These are phyloP conservation scores for Alternaria triticina DNA, from an alignment of 2,329 filamentous ascomycete genomes.

Conservation along the genomic window DNA sequence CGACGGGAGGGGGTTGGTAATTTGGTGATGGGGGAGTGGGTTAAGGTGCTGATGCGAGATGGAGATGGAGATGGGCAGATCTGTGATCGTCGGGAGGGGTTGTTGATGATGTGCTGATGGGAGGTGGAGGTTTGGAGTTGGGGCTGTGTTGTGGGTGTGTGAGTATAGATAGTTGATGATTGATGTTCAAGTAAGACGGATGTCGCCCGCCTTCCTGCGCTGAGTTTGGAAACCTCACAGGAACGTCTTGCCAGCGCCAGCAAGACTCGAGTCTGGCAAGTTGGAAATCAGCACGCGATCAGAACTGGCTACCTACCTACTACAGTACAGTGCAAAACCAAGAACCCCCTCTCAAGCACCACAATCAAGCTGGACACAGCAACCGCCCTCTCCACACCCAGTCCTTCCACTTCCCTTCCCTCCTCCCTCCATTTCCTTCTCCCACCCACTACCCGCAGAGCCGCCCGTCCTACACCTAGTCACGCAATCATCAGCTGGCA, in stretches of 20 bases:
- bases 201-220: not conserved
- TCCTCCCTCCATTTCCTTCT: not conserved
- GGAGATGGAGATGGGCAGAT: not conserved
- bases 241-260: not conserved
- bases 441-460: slow-evolving; percentile 32
- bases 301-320: not conserved
- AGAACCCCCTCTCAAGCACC: not conserved
- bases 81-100: not conserved
- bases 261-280: not conserved
- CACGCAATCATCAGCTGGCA: slow-evolving; percentile 1
- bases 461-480: slow-evolving; percentile 30
- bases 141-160: not conserved
- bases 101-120: not conserved
- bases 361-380: not conserved
- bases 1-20: not conserved
- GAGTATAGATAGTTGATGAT: not conserved
- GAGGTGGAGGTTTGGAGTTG: not conserved
- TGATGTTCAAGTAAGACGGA: not conserved
- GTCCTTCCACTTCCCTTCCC: not conserved
- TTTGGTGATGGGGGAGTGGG: not conserved
- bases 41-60: not conserved
- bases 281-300: not conserved
- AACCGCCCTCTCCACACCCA: slow-evolving; percentile 1
- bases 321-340: not conserved
- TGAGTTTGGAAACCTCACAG: not conserved